These are phyloP conservation scores for Saturnispora sekii DNA, from an alignment of 805 yeast species.

Conservation along the genomic window DNA sequence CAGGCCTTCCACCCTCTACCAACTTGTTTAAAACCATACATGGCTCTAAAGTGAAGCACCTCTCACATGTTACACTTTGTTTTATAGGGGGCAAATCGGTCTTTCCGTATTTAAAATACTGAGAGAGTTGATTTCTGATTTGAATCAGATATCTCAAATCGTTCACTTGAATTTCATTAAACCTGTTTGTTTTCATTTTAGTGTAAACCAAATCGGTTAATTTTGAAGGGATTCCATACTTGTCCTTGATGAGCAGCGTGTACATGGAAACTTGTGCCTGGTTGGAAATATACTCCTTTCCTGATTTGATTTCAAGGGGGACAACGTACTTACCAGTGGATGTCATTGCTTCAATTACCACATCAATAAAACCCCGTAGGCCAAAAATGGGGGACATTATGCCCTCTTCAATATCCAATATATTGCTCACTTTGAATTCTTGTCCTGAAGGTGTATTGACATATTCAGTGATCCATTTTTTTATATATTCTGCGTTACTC, in stretches of 20 bases:
- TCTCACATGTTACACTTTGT: conserved; percentile 46
- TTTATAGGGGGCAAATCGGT: conserved; percentile 45
- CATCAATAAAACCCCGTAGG: conserved; percentile 82
- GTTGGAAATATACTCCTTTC: conserved; percentile 56
- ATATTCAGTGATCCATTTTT: conserved; percentile 43
- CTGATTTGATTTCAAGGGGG: conserved; percentile 90
- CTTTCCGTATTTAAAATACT: conserved; percentile 41
- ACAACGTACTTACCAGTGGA: conserved; percentile 42
- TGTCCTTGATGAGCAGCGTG: conserved; percentile 65
- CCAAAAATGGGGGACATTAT: conserved; percentile 91
- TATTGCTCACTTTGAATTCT: conserved; percentile 45
- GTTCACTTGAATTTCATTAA: conserved; percentile 34
- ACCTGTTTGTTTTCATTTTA: conserved; percentile 37
- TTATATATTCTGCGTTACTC: conserved; percentile 42
- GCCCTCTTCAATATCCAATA: conserved; percentile 81
- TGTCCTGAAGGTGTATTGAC: conserved; percentile 13
- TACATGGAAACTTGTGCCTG: conserved; percentile 83
- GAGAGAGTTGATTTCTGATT: conserved; percentile 62
- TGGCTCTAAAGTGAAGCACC: conserved; percentile 43
- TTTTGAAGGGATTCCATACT: conserved; percentile 61
- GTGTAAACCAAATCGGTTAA: conserved; percentile 70
- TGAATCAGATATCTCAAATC: conserved; percentile 64
- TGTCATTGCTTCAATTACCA: conserved; percentile 54
- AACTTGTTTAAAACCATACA: conserved; percentile 62
- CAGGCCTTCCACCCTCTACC: conserved; percentile 47